Evolutionary conservation across 768 basidiomycete genomes (phyloP).

Genomic region (Boletus rufocinnamomeus): DNA sequence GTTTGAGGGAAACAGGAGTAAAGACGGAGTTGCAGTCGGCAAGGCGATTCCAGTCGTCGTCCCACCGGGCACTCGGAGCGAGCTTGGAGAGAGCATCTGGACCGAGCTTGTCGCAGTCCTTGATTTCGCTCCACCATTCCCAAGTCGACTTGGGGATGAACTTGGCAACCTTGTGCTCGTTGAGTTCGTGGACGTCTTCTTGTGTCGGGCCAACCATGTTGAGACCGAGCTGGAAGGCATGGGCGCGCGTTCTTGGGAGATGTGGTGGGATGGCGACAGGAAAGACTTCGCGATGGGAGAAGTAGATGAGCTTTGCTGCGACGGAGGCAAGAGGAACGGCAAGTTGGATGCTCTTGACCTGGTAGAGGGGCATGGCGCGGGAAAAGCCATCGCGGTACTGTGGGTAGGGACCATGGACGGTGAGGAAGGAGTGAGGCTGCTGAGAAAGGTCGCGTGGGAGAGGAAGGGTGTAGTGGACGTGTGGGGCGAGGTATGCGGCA

Average conservation of each 20-base stretch:
- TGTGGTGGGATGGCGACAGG: slow-evolving; percentile 45
- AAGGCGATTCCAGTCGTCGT: slow-evolving; percentile 59
- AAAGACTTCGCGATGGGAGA: slow-evolving; percentile 54
- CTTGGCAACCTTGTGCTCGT: slow-evolving; percentile 43
- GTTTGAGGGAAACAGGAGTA: slow-evolving; percentile 29
- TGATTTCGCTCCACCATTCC: slow-evolving; percentile 28
- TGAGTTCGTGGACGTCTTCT: slow-evolving; percentile 62
- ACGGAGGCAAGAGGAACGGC: slow-evolving; percentile 48
- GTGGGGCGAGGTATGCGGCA: slow-evolving; percentile 58
- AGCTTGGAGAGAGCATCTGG: slow-evolving; percentile 29
- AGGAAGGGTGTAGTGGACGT: slow-evolving; percentile 60
- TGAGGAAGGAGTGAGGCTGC: slow-evolving; percentile 33
- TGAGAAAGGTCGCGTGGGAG: slow-evolving; percentile 29
- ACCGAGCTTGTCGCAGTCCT: slow-evolving; percentile 20
- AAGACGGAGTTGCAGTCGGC: slow-evolving; percentile 47
- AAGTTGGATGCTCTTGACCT: slow-evolving; percentile 30
- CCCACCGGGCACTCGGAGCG: slow-evolving; percentile 48
- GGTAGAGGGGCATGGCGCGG: slow-evolving; percentile 31
- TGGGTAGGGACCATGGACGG: slow-evolving; percentile 50
- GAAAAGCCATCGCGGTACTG: slow-evolving; percentile 43
- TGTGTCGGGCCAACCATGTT: slow-evolving; percentile 46
- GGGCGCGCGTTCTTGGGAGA: slow-evolving; percentile 35
- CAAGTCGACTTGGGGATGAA: slow-evolving; percentile 18
- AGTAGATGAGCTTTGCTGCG: slow-evolving; percentile 65
- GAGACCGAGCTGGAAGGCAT: slow-evolving; percentile 30